Conservation (phyloP, 2,329 filamentous ascomycete genomes). For the Fusarium equiseti region DNA sequence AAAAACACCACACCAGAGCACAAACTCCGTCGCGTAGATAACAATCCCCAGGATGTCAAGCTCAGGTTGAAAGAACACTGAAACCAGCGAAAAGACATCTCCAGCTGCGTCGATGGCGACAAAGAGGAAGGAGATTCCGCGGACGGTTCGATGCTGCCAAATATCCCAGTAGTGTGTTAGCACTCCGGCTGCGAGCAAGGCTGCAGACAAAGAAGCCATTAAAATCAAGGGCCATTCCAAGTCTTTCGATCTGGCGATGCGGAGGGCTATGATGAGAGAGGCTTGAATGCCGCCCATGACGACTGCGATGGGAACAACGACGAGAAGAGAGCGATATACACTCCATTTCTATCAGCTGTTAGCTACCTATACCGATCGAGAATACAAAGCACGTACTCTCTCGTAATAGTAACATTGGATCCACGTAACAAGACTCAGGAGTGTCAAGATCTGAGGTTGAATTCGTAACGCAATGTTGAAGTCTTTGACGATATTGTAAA, state of each 20-base stretch:
- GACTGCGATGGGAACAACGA: constrained; percentile 64
- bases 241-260: constrained; percentile 57
- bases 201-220: constrained; percentile 75
- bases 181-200: constrained; percentile 73
- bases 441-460: constrained; percentile 58
- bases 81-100: constrained; percentile 74
- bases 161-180: constrained; percentile 78
- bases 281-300: constrained; percentile 71
- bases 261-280: constrained; percentile 69
- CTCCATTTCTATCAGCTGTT: constrained; percentile 62
- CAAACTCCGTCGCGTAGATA: constrained; percentile 75
- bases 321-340: constrained; percentile 59
- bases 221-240: constrained; percentile 72
- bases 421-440: constrained; percentile 59
- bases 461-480: constrained; percentile 58
- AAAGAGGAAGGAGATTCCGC: constrained; percentile 79
- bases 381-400: constrained; percentile 41
- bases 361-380: neutral
- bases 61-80: constrained; percentile 70
- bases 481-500: constrained; percentile 58
- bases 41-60: constrained; percentile 72
- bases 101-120: constrained; percentile 77
- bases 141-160: constrained; percentile 72
- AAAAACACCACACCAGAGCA: constrained; percentile 76
- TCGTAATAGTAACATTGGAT: constrained; percentile 59